phyloP scores from a whole-genome alignment of 495 filamentous ascomycete species.

The Podospora comata region DNA sequence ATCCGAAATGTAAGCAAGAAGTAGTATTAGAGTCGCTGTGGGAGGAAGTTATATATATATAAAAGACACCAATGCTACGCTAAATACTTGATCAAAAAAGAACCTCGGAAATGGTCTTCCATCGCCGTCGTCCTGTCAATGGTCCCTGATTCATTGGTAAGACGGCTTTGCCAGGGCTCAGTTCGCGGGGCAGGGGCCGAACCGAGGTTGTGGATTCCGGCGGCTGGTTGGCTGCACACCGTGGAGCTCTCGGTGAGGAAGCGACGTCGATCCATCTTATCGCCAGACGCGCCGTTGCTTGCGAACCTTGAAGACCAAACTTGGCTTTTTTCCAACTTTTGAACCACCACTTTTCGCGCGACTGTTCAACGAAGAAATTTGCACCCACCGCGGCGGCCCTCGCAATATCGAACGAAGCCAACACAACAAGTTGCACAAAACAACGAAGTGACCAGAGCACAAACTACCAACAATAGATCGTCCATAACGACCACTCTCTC shows the following conservation, averaged over 20 bases:
- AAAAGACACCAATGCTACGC: neutral
- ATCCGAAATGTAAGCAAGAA: neutral
- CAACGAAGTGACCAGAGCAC: neutral
- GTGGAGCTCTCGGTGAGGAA: conserved; percentile 20
- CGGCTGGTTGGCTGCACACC: conserved; percentile 32
- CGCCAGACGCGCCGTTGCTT: neutral
- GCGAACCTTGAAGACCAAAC: conserved; percentile 3
- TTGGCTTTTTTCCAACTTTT: neutral
- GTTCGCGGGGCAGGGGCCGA: conserved; percentile 23
- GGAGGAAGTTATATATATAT: neutral
- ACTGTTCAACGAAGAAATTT: neutral
- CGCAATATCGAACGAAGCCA: neutral
- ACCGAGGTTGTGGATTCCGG: conserved; percentile 22
- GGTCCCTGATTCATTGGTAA: conserved; percentile 3
- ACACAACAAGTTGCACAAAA: neutral
- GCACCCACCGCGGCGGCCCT: too few relatives aligned
- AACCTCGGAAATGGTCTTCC: conserved; percentile 9
- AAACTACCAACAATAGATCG: neutral
- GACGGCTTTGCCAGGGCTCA: neutral
- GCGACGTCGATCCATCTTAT: conserved; percentile 20
- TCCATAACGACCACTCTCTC: neutral
- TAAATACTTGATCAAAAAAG: neutral
- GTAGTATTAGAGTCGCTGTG: conserved; percentile 2
- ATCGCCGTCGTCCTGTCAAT: conserved; percentile 1
- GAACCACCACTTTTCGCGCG: neutral